Evolutionary conservation across 306 rosid species (phyloP), one percentile per base, ranked within the genome.

Genomic region (Trifolium dubium): DNA sequence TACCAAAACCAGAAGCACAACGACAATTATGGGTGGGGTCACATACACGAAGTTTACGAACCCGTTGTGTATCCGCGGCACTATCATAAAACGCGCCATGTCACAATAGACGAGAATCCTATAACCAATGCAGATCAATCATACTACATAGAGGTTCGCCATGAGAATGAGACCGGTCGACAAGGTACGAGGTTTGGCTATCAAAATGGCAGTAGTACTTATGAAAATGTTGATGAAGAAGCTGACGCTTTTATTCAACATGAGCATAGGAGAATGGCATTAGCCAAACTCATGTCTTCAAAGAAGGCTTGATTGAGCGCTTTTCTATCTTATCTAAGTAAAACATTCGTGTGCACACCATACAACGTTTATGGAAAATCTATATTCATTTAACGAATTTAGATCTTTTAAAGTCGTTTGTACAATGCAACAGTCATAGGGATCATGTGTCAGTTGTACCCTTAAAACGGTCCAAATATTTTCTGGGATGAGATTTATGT

Each of bases 161-260:
- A 39, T 6, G 47, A 59, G 63, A 6, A 40, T 5, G 71, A 50
- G 55, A 5, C 4, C 23, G 49, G n/a, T 50, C 17, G 46, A 8
- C 47, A 49, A n/a, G 44, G 51, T 47, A 8, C 67, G 10, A 76
- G 79, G 44, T 31, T 19, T 68, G 4, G 43, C 4, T 5, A 54
- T 74, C 69, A 63, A n/a, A 60, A 39, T 74, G 44, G 8, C 5
- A 19, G 6, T 54, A 39, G 6, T 54, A 39, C n/a, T 53, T 70
- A 29, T 7, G 82, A 73, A 37, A 74, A 74, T 23, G 83, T 92
- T 4, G 77, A 93, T 30, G 62, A 80, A 53, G 96, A 85, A 62
- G 97, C 94, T 15, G 96, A 68, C 0, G 86, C 81, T 1, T 91
- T 93, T 59, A 85, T 91, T 39, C 76, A 69, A 65, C 14, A 41